Conservation (phyloP, 306 rosid species). For the Albizia julibrissin region DNA sequence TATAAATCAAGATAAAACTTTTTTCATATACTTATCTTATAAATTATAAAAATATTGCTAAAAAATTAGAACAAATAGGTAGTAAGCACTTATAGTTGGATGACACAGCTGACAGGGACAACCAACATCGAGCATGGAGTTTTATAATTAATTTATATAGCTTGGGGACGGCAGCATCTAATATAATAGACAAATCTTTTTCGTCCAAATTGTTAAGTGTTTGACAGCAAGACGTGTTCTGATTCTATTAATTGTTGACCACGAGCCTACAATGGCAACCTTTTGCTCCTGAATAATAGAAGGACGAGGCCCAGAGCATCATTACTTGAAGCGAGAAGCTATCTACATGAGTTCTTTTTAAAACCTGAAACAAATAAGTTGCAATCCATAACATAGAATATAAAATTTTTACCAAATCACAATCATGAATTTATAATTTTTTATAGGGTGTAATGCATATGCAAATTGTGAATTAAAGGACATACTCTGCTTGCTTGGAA, state of each 20-base stretch:
- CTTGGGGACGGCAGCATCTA: not conserved
- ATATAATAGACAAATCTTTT: not conserved
- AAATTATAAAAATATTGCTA: too few relatives aligned
- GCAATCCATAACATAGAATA: too few relatives aligned
- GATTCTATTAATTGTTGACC: not conserved
- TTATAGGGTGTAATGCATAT: not conserved
- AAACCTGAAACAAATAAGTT: too few relatives aligned
- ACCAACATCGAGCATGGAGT: not conserved
- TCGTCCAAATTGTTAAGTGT: not conserved
- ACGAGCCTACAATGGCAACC: not conserved
- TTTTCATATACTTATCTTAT: accelerated
- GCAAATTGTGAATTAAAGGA: not conserved
- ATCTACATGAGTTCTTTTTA: not conserved
- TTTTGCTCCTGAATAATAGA: not conserved
- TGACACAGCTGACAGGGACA: not conserved
- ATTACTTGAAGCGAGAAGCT: not conserved
- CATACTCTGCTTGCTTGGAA: not conserved
- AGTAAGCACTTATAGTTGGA: not conserved
- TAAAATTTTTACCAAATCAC: too few relatives aligned
- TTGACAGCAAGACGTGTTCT: not conserved
- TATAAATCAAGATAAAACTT: too few relatives aligned
- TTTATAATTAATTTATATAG: not conserved
- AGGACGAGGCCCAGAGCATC: not conserved
- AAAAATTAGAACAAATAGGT: too few relatives aligned
- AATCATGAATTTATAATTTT: too few relatives aligned